Conservation (phyloP, 495 filamentous ascomycete species). For the Aspergillus incahuasiensis region DNA sequence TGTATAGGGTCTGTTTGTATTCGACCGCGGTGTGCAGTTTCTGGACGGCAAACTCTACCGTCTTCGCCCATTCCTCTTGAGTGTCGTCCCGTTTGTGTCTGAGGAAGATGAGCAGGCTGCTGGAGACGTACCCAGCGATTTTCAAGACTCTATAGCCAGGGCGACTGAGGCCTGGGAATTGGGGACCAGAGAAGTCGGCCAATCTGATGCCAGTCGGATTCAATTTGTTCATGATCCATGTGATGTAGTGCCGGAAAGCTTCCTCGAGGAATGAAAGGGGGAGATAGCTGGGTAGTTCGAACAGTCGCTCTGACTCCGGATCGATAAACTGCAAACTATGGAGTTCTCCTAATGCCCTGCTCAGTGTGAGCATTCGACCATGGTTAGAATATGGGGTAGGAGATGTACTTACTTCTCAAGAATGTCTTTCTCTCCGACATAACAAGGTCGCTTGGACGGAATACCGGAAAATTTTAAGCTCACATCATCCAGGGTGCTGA, state of each 20-base stretch:
- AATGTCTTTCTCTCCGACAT: not conserved
- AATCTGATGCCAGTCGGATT: not conserved
- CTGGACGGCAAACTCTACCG: constrained; percentile 2
- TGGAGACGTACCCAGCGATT: constrained; percentile 4
- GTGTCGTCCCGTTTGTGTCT: constrained; percentile 13
- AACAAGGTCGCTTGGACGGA: not conserved
- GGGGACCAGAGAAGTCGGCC: not conserved
- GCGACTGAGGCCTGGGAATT: constrained; percentile 7
- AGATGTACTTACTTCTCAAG: constrained; percentile 6
- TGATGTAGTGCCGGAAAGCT: constrained; percentile 14
- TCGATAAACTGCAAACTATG: not conserved
- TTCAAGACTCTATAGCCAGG: constrained; percentile 8
- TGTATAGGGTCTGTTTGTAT: not conserved
- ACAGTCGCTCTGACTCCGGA: not conserved
- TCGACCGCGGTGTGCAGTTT: constrained; percentile 5
- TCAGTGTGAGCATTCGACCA: not conserved
- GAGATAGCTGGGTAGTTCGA: constrained; percentile 6
- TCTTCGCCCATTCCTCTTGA: constrained; percentile 16
- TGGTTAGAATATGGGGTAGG: not conserved
- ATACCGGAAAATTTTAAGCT: constrained; percentile 1
- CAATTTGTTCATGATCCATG: not conserved
- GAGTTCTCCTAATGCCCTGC: not conserved
- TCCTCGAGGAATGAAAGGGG: constrained; percentile 11
- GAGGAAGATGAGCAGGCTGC: constrained; percentile 10
- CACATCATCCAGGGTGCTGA: constrained; percentile 5